These are phyloP conservation scores for Cladosporium oxysporum DNA, from an alignment of 2,329 filamentous ascomycete genomes.

Conservation along the genomic window DNA sequence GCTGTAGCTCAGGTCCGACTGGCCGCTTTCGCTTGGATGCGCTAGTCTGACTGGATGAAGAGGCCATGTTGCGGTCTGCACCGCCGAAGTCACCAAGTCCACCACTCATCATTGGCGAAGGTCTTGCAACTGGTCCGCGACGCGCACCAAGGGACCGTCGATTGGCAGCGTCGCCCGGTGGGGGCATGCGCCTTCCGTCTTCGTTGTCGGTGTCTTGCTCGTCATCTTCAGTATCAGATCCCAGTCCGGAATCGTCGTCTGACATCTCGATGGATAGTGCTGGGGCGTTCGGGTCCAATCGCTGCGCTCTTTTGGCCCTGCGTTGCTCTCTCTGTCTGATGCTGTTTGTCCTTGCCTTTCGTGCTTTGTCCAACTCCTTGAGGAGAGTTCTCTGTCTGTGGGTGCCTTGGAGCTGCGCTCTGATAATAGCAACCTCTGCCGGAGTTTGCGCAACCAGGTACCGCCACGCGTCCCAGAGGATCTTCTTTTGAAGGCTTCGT, in stretches of 20 bases:
- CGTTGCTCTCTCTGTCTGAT: background rate
- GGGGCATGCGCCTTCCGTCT: background rate
- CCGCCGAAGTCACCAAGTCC: background rate
- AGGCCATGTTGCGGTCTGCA: background rate
- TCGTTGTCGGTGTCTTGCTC: background rate
- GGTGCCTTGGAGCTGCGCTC: background rate
- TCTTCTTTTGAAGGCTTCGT: background rate
- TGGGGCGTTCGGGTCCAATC: background rate
- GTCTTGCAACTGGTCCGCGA: background rate
- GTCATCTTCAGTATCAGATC: background rate
- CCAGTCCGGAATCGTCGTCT: constrained; percentile 3
- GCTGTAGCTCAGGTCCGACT: background rate
- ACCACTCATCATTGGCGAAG: background rate
- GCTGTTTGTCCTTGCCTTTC: background rate
- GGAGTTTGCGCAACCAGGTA: background rate
- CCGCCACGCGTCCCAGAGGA: background rate
- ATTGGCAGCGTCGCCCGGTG: background rate
- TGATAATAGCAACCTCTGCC: background rate
- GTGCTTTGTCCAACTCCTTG: background rate
- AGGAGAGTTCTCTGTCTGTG: background rate
- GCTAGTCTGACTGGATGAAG: background rate
- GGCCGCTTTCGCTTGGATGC: background rate
- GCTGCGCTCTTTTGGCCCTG: background rate
- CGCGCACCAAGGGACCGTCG: background rate
- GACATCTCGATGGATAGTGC: background rate